Base-by-base conservation (phyloP, 2,329 filamentous ascomycete species). In the Karstenula rhodostoma region DNA sequence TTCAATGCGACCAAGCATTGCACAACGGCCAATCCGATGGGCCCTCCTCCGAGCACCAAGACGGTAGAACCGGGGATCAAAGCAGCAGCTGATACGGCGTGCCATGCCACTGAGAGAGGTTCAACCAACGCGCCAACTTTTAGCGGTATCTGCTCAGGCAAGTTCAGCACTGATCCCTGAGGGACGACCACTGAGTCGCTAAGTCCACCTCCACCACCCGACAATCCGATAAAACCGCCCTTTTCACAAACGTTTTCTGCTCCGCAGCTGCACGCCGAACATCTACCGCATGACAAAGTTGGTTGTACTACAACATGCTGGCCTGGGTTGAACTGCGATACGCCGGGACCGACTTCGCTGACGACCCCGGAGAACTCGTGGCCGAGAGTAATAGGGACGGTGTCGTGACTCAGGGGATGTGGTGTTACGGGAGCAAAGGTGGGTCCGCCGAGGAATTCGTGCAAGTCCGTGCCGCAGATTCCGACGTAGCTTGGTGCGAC, bases 291-390 rank as follows among this genome's bases (percentile, higher is more conserved):
- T 60, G 80, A 85, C 50, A 89, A 80, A 12, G 84, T 87, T 2
- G 88, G 88, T 63, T 87, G 85, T 3, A 90, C 80, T 5, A 83
- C 85, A 19, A 89, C 87, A 40, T 67, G 70, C 32, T 90, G 84
- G 1, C 87, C 87, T 1, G 84, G 71, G 46, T 81, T 77, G 50
- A 89, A 76, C 10, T 72, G 71, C 0, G 68, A 74, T 1, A 87
- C 83, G 1, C 77, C 80, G 0, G 78, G 68, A 0, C 87, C 87
- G n/a, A 90, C 76, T 64, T 88, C 85, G 12, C 83, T 80, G 33
- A 90, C 79, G 1, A 82, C 81, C 12, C 88, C 88, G 3, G 83
- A 85, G 73, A 90, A 88, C 69, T 90, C 89, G 68, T 90, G 88
- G 27, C 89, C 88, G 10, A 90, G 78, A 0, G 83, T 87, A 10